A percentile compares a stretch with the other conserved stretches of the same genome.
These are phyloP conservation scores for Phoma sp. DNA, from an alignment of 2,329 filamentous ascomycete genomes.

Conservation along the genomic window DNA sequence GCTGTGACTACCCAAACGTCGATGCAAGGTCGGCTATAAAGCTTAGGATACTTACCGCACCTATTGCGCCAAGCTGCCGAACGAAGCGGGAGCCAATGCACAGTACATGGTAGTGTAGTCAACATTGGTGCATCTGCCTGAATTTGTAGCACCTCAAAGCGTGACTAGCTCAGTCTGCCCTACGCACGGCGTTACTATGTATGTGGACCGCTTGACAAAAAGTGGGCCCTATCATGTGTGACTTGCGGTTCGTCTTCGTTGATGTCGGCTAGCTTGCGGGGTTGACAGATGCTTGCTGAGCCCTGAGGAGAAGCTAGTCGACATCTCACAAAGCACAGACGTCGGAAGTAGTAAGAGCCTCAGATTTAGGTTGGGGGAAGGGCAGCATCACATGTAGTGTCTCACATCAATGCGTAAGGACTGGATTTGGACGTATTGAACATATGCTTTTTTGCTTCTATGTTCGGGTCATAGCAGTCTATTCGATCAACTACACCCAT, in stretches of 20 bases:
- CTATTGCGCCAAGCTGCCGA: constrained; percentile 4
- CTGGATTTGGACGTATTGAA: constrained; percentile 30
- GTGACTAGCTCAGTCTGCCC: no score
- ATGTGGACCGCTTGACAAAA: neutral
- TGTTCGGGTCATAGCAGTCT: constrained; percentile 33
- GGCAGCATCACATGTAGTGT: neutral
- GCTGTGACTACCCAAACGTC: neutral
- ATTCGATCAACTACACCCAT: constrained; percentile 35
- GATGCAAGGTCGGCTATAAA: neutral
- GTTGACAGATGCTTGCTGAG: neutral
- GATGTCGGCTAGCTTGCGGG: no score
- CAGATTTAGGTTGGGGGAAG: neutral
- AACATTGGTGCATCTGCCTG: constrained; percentile 4
- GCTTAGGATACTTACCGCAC: neutral
- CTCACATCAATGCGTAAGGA: neutral
- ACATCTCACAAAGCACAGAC: neutral
- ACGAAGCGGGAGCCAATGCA: constrained; percentile 4
- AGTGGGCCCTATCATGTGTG: no score
- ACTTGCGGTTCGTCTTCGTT: no score
- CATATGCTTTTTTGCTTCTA: constrained; percentile 36
- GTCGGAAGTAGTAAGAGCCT: neutral
- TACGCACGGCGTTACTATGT: neutral
- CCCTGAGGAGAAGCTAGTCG: neutral
- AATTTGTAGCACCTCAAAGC: no score
- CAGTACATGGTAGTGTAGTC: neutral